Percentiles rank a stretch among this genome's conserved stretches.
Conservation (phyloP, 2,329 filamentous ascomycete species). For the Rhytidhysteron rufulum region DNA sequence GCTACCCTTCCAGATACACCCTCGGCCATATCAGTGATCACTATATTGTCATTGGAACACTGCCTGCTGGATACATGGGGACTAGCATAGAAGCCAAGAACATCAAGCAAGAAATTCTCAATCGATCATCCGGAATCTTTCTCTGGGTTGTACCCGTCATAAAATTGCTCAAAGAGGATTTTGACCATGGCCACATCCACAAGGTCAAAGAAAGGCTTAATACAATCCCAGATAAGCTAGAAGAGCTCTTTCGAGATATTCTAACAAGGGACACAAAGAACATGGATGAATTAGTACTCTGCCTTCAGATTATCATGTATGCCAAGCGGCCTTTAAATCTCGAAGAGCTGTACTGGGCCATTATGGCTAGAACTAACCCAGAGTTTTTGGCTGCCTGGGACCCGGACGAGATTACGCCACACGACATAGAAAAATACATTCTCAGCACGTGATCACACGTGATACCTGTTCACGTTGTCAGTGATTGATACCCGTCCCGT, state of each 20-base stretch:
- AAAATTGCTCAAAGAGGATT: constrained; percentile 41
- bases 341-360: constrained; percentile 46
- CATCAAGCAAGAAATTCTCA: constrained; percentile 22
- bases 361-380: constrained; percentile 27
- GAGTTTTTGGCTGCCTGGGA: constrained; percentile 14
- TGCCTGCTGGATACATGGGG: too few species aligned
- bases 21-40: too few species aligned
- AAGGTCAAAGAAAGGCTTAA: constrained; percentile 27
- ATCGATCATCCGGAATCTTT: constrained; percentile 38
- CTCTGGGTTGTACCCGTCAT: constrained; percentile 44
- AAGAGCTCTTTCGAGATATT: constrained; percentile 49
- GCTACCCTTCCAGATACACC: too few species aligned
- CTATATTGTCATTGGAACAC: too few species aligned
- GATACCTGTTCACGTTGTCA: too few species aligned
- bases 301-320: constrained; percentile 54
- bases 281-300: constrained; percentile 41
- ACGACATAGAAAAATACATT: constrained; percentile 32
- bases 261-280: constrained; percentile 44
- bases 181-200: constrained; percentile 19
- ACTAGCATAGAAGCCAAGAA: constrained; percentile 2
- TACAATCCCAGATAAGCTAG: constrained; percentile 39
- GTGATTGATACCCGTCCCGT: too few species aligned
- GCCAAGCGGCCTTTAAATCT: constrained; percentile 41
- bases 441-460: too few species aligned
- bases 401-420: constrained; percentile 8